These are phyloP conservation scores for Nannizziopsis arthrosporioides DNA, from an alignment of 2,329 filamentous ascomycete genomes.

Conservation along the genomic window DNA sequence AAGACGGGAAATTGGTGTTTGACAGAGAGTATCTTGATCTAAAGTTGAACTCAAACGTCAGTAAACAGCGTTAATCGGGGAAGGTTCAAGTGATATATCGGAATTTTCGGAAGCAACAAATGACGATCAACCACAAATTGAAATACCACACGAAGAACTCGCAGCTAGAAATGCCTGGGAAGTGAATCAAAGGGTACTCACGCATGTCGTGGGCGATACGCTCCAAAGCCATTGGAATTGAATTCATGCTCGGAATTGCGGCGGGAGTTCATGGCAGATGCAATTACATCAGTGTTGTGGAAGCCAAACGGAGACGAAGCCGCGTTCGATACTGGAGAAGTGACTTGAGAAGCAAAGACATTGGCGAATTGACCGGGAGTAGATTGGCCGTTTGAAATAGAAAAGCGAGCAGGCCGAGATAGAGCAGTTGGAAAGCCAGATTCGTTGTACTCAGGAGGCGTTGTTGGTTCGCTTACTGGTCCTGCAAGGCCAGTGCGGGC, in stretches of 20 bases:
- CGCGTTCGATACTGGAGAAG: constrained; percentile 51
- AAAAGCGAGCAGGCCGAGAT: constrained; percentile 77
- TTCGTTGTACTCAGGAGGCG: constrained; percentile 84
- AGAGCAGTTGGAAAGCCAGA: constrained; percentile 68
- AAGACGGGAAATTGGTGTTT: constrained; percentile 41
- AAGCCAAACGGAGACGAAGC: constrained; percentile 2
- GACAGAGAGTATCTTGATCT: constrained; percentile 87
- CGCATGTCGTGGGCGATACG: constrained; percentile 64
- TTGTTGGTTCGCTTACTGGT: constrained; percentile 88
- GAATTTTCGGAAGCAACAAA: background rate
- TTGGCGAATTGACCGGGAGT: constrained; percentile 59
- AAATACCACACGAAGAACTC: background rate
- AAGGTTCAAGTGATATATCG: background rate
- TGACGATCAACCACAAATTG: background rate
- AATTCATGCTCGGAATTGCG: constrained; percentile 76
- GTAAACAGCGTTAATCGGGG: background rate
- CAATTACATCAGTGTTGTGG: background rate
- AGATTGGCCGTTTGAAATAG: constrained; percentile 74
- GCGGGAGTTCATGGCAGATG: constrained; percentile 69
- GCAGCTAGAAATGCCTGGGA: background rate
- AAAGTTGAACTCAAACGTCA: background rate
- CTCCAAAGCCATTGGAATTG: constrained; percentile 49
- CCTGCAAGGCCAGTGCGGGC: constrained; percentile 48
- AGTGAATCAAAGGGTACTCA: constrained; percentile 44
- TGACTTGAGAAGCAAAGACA: constrained; percentile 64